These are phyloP conservation scores for Pilaira anomala DNA, from an alignment of 192 early-diverging fungal genomes.

Conservation along the genomic window DNA sequence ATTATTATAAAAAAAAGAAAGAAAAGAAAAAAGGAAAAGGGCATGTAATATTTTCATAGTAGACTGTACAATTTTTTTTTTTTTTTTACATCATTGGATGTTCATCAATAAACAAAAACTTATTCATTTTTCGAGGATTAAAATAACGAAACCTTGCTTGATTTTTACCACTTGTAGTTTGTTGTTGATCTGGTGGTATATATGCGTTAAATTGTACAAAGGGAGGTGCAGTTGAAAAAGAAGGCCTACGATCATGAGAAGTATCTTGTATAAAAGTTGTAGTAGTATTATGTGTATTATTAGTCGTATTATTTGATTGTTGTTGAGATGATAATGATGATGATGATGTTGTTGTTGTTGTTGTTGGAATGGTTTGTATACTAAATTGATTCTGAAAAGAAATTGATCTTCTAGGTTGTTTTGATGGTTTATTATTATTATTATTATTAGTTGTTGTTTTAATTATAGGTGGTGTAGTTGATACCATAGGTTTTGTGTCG, in stretches of 20 bases:
- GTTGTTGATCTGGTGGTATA: slow-evolving; percentile 12
- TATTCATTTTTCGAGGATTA: slow-evolving; percentile 40
- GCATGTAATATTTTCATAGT: too few relatives aligned
- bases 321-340: not conserved
- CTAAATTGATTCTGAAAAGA: slow-evolving; percentile 32
- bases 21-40: too few relatives aligned
- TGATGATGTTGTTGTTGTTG: slow-evolving; percentile 2
- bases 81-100: slow-evolving; percentile 30
- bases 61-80: not conserved
- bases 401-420: slow-evolving; percentile 7
- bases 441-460: slow-evolving; percentile 2
- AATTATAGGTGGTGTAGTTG: not conserved
- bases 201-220: slow-evolving; percentile 20
- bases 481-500: not conserved
- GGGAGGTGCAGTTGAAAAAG: slow-evolving; percentile 15
- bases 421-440: too few relatives aligned
- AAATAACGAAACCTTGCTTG: slow-evolving; percentile 39
- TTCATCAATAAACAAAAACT: slow-evolving; percentile 41
- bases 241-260: slow-evolving; percentile 9
- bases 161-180: slow-evolving; percentile 5
- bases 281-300: not conserved
- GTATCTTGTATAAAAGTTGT: slow-evolving; percentile 6
- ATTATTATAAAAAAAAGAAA: too few relatives aligned
- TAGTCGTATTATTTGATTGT: not conserved
- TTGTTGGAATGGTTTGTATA: slow-evolving; percentile 3